Base-by-base conservation (phyloP, 2,329 filamentous ascomycete species). In the Botrytis deweyae region DNA sequence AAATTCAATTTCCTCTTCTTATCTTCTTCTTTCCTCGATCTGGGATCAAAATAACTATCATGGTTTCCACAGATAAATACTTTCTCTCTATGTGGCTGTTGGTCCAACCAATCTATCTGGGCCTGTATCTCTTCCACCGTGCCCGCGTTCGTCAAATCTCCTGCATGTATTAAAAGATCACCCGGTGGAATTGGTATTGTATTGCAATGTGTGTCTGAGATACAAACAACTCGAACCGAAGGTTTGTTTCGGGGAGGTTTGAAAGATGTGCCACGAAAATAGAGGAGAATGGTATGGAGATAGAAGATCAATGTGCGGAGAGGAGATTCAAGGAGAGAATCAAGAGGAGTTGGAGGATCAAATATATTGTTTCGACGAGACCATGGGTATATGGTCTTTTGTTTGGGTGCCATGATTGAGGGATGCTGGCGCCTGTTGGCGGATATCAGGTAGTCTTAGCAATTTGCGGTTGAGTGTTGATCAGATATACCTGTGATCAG, bases 51-150 rank as follows among this genome's bases (percentile, higher is more conserved):
- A 85, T 90, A 97, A 78, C 89, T 91, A 80, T 98, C 95, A 82
- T 98, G 95, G 81, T 98, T 98, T 1, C 95, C 95, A 46, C 90
- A 89, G 46, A 98, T 90, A 52, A 95, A 88, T 38, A 98, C 86
- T 82, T 97, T 97, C 82, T 97, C 88, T 52, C 84, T 83, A 80
- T 97, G 94, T 0, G 93, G 92, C 12, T 95, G 87, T 5, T 85
- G 85, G 65, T 86, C 87, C 20, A 98, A 86, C 94, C 94, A 98
- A 84, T 97, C 89, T 62, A 98, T 86, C 79, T 96, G 92, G n/a
- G 84, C 85, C 84, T 97, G 94, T 73, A 98, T 90, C 75, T 94
- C 91, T 20, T 85, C 85, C 0, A 89, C 87, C 14, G 89, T 92
- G 58, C 95, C 95, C 36, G 85, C 85, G 78, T 93, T 90, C 72